Base-by-base conservation (phyloP, 306 rosid species). In the Quercus robur region DNA sequence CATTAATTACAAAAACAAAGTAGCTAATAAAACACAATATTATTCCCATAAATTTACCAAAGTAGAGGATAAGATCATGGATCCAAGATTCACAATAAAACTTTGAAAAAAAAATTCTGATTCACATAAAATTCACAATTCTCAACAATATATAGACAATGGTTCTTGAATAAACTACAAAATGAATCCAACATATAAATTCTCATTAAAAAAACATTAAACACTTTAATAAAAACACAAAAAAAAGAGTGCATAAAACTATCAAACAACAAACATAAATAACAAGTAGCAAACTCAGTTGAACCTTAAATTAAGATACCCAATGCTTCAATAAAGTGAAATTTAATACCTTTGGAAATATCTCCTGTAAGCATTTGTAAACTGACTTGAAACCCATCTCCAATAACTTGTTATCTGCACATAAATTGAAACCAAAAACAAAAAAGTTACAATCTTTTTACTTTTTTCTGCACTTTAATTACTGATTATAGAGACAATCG, bases 371-470 rank as follows among this genome's bases (percentile, higher is more conserved):
- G 44, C 86, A 63, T 23, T 55, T 69, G 71, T 81, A 91, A 49
- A 93, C 97, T 5, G 88, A 81, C 63, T 85, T 87, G 85, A 85
- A 87, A 72, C 97, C 94, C 97, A 93, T 92, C 71, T 76, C 80
- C 68, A 67, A 58, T 61, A 15, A 74, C 68, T 73, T 35, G 54
- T 23, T 75, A 79, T 67, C 92, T 87, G 89, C 87, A 28, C 8
- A 67, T 56, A 10, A 56, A 31, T 21, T 2, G 3, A 70, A 85
- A 73, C 58, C 9, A 62, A 49, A 49, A 35, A 18, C 15, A 23
- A 59, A 58, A 15, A n/a, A 1, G 46, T 8, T 41, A 2, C 46
- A 41, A 41, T 41, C 46, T 7, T 41, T 41, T 17, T 35, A 33
- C 8, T 73, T 73, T 33, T 4, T 3, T 20, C 46, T 28, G 23